phyloP scores from a whole-genome alignment of 139 green algal species.

The Picochlorum sp. region DNA sequence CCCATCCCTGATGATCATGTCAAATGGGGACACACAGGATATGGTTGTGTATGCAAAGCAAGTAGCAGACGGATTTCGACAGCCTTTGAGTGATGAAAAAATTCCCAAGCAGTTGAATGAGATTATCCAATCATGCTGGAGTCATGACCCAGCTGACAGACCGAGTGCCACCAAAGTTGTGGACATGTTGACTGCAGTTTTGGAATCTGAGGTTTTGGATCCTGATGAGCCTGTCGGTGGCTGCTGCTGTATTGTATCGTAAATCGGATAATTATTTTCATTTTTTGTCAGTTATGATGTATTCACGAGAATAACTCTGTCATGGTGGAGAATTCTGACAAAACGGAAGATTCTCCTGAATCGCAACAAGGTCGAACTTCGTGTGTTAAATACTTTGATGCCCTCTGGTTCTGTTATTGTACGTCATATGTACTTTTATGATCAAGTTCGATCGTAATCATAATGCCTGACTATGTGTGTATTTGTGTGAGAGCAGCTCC shows the following conservation, averaged over 20 bases:
- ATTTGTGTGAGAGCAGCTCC: constrained; percentile 28
- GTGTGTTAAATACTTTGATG: constrained; percentile 40
- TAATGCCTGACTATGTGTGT: not conserved
- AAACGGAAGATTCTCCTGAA: not conserved
- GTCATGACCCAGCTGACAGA: constrained; percentile 1
- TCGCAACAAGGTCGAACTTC: not conserved
- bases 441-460: not conserved
- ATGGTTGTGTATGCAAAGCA: constrained; percentile 11
- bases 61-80: constrained; percentile 37
- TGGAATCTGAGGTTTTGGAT: not conserved
- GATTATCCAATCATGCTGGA: constrained; percentile 54
- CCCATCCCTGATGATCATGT: constrained; percentile 46
- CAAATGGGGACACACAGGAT: constrained; percentile 27
- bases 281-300: too few species aligned
- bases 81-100: constrained; percentile 15
- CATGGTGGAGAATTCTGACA: constrained; percentile 1
- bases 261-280: too few species aligned
- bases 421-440: constrained; percentile 5
- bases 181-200: constrained; percentile 10
- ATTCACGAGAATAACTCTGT: not conserved
- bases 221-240: too few species aligned
- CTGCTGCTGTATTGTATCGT: too few species aligned
- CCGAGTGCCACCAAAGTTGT: constrained; percentile 1
- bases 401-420: constrained; percentile 59
- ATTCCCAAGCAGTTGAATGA: constrained; percentile 36